phyloP scores from a whole-genome alignment of 2,329 filamentous ascomycete genomes.

The Polytolypa hystricis region DNA sequence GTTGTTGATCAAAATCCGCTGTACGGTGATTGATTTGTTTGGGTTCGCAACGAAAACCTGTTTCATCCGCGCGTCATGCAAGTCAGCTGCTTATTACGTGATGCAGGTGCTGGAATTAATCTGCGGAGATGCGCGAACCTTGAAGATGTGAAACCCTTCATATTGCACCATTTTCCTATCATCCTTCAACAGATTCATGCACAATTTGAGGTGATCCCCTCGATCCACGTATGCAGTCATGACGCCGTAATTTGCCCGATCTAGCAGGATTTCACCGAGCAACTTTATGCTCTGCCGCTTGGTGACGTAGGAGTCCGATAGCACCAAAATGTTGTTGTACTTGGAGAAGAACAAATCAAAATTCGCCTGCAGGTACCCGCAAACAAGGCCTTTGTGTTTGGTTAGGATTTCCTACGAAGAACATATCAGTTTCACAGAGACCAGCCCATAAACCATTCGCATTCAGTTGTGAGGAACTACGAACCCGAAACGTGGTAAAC shows the following conservation, averaged over 20 bases:
- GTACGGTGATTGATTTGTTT: constrained; percentile 92
- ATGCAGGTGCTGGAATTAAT: no score
- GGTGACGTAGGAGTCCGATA: constrained; percentile 92
- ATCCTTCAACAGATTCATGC: constrained; percentile 93
- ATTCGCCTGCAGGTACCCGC: constrained; percentile 76
- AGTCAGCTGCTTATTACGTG: no score
- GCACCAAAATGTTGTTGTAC: constrained; percentile 79
- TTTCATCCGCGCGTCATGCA: no score
- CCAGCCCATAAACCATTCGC: not conserved
- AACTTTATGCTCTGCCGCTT: constrained; percentile 98
- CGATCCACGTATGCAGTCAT: constrained; percentile 97
- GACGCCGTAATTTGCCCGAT: constrained; percentile 91
- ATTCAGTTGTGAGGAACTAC: constrained; percentile 15
- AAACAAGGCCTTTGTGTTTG: constrained; percentile 83
- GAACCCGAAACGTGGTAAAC: constrained; percentile 89
- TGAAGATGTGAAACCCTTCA: constrained; percentile 98
- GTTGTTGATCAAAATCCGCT: constrained; percentile 94
- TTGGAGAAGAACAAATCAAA: constrained; percentile 87
- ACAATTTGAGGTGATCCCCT: constrained; percentile 91
- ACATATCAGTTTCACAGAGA: not conserved
- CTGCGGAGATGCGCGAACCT: constrained; percentile 39
- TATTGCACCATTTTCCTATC: constrained; percentile 99
- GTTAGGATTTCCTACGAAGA: constrained; percentile 69
- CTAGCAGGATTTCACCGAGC: constrained; percentile 84
- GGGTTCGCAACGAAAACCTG: constrained; percentile 97